Percentiles rank a stretch among this genome's conserved stretches.
These are phyloP conservation scores for Talaromyces albobiverticillius DNA, from an alignment of 2,329 filamentous ascomycete genomes.

Conservation along the genomic window DNA sequence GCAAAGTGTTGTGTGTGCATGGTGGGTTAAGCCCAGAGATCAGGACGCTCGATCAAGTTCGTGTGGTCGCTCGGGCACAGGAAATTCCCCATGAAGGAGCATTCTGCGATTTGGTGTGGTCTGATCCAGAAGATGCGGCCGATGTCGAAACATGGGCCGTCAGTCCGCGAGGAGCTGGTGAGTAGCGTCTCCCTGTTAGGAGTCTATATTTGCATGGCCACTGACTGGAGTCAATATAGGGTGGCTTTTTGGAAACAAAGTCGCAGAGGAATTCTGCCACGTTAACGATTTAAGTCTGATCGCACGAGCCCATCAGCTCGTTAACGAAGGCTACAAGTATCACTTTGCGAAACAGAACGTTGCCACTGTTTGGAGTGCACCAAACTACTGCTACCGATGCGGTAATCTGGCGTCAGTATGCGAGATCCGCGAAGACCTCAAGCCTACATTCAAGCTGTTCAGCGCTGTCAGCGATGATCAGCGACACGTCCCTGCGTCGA, in stretches of 20 bases:
- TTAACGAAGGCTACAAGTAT: constrained; percentile 82
- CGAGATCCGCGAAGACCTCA: constrained; percentile 79
- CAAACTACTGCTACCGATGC: constrained; percentile 96
- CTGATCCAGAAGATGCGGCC: constrained; percentile 69
- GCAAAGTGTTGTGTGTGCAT: constrained; percentile 70
- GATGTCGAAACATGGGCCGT: constrained; percentile 69
- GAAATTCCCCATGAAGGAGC: constrained; percentile 75
- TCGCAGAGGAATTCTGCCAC: constrained; percentile 73
- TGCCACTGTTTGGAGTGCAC: constrained; percentile 74
- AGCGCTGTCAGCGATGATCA: constrained; percentile 47
- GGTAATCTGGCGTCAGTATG: constrained; percentile 90
- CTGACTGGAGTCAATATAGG: constrained; percentile 21
- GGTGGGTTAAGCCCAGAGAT: constrained; percentile 71
- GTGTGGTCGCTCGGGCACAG: constrained; percentile 69
- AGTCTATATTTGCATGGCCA: background rate
- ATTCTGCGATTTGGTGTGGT: constrained; percentile 75
- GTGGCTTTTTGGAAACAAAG: constrained; percentile 68
- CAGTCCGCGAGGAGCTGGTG: constrained; percentile 64
- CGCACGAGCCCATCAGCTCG: constrained; percentile 70
- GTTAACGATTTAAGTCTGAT: constrained; percentile 71
- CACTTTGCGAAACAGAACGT: constrained; percentile 95
- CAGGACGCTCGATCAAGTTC: constrained; percentile 70
- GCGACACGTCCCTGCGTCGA: constrained; percentile 42
- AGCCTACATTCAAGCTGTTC: constrained; percentile 74
- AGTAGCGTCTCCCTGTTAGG: constrained; percentile 19